phyloP scores from a whole-genome alignment of 2,329 filamentous ascomycete genomes.

The Cladosporium oxysporum region DNA sequence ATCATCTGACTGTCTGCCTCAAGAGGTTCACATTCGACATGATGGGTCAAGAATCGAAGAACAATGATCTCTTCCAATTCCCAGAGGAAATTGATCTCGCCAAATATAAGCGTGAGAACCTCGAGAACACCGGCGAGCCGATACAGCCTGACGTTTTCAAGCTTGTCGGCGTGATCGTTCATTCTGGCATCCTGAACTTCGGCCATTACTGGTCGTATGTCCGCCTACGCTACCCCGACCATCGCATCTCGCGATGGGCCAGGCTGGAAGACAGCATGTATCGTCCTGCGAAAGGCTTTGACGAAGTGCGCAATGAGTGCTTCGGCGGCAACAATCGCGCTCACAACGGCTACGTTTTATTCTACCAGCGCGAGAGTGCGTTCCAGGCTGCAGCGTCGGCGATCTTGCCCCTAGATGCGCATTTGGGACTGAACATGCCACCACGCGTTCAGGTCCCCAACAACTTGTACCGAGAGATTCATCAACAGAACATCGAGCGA shows the following conservation, averaged over 20 bases:
- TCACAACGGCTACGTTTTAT: constrained; percentile 92
- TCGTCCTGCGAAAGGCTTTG: constrained; percentile 73
- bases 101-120: constrained; percentile 83
- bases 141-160: constrained; percentile 77
- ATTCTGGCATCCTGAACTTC: constrained; percentile 87
- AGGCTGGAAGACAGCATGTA: constrained; percentile 87
- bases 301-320: constrained; percentile 71
- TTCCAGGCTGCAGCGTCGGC: constrained; percentile 45
- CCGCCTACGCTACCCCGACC: constrained; percentile 65
- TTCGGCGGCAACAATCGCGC: constrained; percentile 56
- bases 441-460: constrained; percentile 15
- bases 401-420: neutral
- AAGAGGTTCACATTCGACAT: constrained; percentile 85
- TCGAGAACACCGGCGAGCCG: constrained; percentile 63
- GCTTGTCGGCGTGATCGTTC: constrained; percentile 90
- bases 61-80: constrained; percentile 93
- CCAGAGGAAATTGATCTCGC: constrained; percentile 81
- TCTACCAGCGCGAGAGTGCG: constrained; percentile 80
- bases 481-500: constrained; percentile 23
- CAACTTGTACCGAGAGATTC: constrained; percentile 19
- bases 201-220: constrained; percentile 98
- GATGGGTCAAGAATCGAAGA: constrained; percentile 77
- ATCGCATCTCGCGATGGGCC: constrained; percentile 66
- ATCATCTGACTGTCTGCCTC: constrained; percentile 93
- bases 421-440: neutral